Evolutionary conservation across 140 eudicot genomes (phyloP).

Genomic region (Bidens hawaiensis): DNA sequence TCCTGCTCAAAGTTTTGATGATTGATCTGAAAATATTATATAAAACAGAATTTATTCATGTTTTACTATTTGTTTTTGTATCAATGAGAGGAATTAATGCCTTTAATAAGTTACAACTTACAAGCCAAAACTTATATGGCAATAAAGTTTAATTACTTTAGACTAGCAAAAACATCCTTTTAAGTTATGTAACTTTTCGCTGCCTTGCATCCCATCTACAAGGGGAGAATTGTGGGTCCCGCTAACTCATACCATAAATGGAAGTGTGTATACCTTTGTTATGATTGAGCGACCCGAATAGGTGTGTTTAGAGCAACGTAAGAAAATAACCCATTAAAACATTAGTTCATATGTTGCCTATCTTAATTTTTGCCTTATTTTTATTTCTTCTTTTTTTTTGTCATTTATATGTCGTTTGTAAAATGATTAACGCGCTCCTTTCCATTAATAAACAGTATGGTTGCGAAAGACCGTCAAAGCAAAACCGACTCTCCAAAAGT

Average conservation of each 20-base stretch:
- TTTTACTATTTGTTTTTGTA: neutral
- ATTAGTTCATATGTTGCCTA: neutral
- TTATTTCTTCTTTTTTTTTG: neutral
- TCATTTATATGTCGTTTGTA: neutral
- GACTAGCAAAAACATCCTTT: neutral
- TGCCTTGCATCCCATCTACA: neutral
- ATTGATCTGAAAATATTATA: neutral
- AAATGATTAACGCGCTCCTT: neutral
- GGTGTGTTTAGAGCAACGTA: neutral
- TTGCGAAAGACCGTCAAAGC: conserved; percentile 68
- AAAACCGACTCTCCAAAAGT: conserved; percentile 67
- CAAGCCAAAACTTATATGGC: conserved; percentile 4
- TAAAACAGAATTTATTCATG: conserved; percentile 7
- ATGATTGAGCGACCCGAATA: neutral
- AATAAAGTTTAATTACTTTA: neutral
- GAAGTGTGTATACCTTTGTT: neutral
- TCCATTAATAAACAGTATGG: conserved; percentile 42
- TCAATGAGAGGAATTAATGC: conserved; percentile 7
- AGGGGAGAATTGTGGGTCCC: neutral
- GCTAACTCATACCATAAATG: neutral
- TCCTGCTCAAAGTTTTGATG: neutral
- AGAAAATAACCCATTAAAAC: conserved; percentile 5
- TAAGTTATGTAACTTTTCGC: neutral
- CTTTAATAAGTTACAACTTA: no score
- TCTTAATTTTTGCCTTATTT: neutral